Percentiles rank a stretch among this genome's conserved stretches.
Conservation (phyloP, 1,284 basidiomycete species). For the Tilletia indica region DNA sequence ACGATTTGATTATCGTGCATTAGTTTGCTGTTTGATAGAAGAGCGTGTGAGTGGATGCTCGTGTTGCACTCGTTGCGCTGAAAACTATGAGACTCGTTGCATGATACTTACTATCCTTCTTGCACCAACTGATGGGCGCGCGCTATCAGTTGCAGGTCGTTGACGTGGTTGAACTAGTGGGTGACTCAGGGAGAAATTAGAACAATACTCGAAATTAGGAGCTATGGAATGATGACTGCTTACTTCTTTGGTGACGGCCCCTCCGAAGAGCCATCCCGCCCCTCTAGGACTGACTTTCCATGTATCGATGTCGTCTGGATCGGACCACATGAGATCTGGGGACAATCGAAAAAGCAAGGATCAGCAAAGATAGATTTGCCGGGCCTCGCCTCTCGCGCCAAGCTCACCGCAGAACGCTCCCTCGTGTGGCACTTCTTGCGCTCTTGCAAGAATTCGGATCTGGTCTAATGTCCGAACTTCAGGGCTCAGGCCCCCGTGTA, state of each 20-base stretch:
- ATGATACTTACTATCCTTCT: conserved; percentile 39
- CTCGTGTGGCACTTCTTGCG: conserved; percentile 93
- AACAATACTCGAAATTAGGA: too few species aligned
- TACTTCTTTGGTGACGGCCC: conserved; percentile 72
- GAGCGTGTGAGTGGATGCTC: neutral
- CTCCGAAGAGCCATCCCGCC: conserved; percentile 94
- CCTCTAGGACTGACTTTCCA: conserved; percentile 94
- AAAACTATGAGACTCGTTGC: too few species aligned
- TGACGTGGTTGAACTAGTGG: conserved; percentile 79
- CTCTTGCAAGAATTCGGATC: conserved; percentile 81
- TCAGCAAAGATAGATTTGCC: too few species aligned
- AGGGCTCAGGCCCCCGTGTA: conserved; percentile 87
- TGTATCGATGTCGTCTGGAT: conserved; percentile 90
- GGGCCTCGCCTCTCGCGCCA: too few species aligned
- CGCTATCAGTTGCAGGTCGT: conserved; percentile 77
- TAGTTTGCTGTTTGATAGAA: conserved; percentile 29
- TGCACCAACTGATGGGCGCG: conserved; percentile 92
- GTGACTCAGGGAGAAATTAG: neutral
- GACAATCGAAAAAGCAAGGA: neutral
- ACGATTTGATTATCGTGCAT: conserved; percentile 47
- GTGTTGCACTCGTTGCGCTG: neutral
- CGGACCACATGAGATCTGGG: conserved; percentile 89
- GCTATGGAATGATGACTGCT: neutral
- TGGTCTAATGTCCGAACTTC: conserved; percentile 90
- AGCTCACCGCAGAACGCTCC: conserved; percentile 76